A percentile compares a stretch with the other conserved stretches of the same genome.
Conservation (phyloP, 441 rosid genomes). For the Bocquillonia castaneifolia region DNA sequence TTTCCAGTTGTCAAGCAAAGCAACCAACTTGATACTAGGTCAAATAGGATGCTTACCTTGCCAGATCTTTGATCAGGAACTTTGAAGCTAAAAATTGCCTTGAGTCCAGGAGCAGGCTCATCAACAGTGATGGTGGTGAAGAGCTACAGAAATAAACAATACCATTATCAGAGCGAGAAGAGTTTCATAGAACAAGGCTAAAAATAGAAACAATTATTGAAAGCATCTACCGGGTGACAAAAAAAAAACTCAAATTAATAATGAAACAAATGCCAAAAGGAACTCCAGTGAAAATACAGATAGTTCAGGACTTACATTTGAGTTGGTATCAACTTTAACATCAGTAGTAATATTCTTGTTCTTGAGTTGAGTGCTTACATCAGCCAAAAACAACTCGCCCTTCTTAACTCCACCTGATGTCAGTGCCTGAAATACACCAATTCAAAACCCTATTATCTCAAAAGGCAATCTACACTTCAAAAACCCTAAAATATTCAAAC, state of each 20-base stretch:
- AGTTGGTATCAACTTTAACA: slow-evolving; percentile 58
- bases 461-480: neutral
- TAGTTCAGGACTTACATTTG: slow-evolving; percentile 37
- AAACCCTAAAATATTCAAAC: neutral
- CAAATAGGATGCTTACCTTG: slow-evolving; percentile 44
- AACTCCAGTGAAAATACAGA: neutral
- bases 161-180: neutral
- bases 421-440: slow-evolving; percentile 49
- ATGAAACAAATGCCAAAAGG: neutral
- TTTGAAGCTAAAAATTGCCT: slow-evolving; percentile 69
- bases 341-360: slow-evolving; percentile 60
- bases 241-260: slow-evolving; percentile 1
- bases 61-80: slow-evolving; percentile 95
- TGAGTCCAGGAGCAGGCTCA: slow-evolving; percentile 85
- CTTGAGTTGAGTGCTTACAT: slow-evolving; percentile 56
- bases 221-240: neutral
- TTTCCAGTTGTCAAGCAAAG: neutral
- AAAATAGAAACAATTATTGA: neutral
- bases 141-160: slow-evolving; percentile 39
- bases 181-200: neutral
- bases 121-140: slow-evolving; percentile 72
- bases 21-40: too few species aligned
- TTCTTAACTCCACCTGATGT: slow-evolving; percentile 74
- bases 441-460: slow-evolving; percentile 3
- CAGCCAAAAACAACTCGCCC: slow-evolving; percentile 67